A percentile compares a stretch with the other conserved stretches of the same genome.
Conservation (phyloP, 768 basidiomycete species). For the Lentinula edodes region DNA sequence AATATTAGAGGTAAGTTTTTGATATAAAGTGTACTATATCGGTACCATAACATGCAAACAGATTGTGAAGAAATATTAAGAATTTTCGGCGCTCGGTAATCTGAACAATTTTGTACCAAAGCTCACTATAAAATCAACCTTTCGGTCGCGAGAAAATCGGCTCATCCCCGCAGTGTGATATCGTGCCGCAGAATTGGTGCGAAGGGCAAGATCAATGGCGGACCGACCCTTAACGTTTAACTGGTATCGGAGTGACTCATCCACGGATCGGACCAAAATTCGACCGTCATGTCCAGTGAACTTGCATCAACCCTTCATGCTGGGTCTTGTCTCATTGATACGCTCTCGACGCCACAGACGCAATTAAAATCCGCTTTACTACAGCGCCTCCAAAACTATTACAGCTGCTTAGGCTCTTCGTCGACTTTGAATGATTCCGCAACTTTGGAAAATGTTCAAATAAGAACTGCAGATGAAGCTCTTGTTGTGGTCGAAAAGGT, state of each 20-base stretch:
- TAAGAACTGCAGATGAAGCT: conserved; percentile 51
- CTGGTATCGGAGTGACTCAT: neutral
- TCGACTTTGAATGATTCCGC: conserved; percentile 9
- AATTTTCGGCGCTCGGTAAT: too few relatives aligned
- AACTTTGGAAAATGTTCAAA: conserved; percentile 38
- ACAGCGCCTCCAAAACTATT: conserved; percentile 34
- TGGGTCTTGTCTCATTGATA: conserved; percentile 5
- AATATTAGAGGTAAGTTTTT: too few relatives aligned
- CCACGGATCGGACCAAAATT: neutral
- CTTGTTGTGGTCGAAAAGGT: conserved; percentile 42
- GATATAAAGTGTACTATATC: too few relatives aligned
- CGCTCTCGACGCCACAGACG: conserved; percentile 5
- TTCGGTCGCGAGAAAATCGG: too few relatives aligned
- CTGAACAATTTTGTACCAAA: too few relatives aligned
- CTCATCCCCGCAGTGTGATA: too few relatives aligned
- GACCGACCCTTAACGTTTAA: neutral
- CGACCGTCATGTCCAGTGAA: conserved; percentile 3
- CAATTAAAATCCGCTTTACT: conserved; percentile 33
- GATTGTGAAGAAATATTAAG: too few relatives aligned
- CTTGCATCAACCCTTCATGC: neutral
- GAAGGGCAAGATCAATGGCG: too few relatives aligned
- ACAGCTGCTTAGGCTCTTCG: conserved; percentile 20
- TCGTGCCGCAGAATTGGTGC: too few relatives aligned
- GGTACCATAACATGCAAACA: too few relatives aligned
- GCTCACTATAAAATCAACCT: too few relatives aligned